Conservation (phyloP, 345 rosid genomes). For the Brassica rapa region DNA sequence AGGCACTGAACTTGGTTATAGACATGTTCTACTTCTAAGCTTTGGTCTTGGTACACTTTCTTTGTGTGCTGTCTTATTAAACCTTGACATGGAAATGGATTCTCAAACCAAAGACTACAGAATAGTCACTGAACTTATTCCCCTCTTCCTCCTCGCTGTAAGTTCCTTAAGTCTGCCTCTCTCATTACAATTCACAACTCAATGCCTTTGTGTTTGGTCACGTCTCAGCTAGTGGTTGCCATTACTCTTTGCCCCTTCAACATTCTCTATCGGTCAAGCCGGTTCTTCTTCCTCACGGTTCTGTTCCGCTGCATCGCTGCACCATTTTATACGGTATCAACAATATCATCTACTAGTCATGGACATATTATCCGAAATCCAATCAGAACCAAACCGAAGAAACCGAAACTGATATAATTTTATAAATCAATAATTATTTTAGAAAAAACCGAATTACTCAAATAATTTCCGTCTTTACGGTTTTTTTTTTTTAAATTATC, state of each 20-base stretch:
- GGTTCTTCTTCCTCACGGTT: conserved; percentile 33
- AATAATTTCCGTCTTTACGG: too few species aligned
- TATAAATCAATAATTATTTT: too few species aligned
- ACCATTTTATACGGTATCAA: conserved; percentile 39
- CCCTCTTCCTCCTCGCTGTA: conserved; percentile 59
- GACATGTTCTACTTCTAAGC: conserved; percentile 60
- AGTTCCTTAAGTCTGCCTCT: conserved; percentile 19
- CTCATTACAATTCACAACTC: not conserved
- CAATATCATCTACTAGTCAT: not conserved
- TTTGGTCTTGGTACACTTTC: conserved; percentile 58
- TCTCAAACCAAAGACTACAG: conserved; percentile 50
- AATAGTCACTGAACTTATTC: conserved; percentile 62
- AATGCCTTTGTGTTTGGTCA: not conserved
- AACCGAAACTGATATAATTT: too few species aligned
- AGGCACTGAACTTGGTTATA: conserved; percentile 69
- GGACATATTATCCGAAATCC: too few species aligned
- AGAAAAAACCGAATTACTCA: too few species aligned
- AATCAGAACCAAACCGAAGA: too few species aligned
- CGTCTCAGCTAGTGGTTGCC: conserved; percentile 29
- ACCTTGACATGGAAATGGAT: conserved; percentile 85
- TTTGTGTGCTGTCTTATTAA: conserved; percentile 52
- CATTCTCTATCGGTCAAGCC: conserved; percentile 40
- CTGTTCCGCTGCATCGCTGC: conserved; percentile 42
- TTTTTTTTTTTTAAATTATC: too few species aligned
- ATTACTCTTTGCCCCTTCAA: conserved; percentile 35